These are phyloP conservation scores for Paramecium biaurelia DNA, from an alignment of 73 alveolate species.

Conservation along the genomic window DNA sequence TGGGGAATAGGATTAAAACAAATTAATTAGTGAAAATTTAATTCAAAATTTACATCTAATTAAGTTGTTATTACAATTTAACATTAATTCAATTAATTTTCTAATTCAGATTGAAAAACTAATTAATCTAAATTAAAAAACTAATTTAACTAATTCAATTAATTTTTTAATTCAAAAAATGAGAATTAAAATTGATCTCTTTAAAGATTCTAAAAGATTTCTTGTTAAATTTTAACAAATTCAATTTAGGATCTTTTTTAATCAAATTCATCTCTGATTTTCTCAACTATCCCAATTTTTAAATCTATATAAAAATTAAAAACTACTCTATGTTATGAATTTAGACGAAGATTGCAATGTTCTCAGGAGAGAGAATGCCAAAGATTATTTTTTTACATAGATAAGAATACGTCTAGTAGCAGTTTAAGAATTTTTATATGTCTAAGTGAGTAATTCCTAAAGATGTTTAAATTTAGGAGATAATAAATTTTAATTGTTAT, in stretches of 20 bases:
- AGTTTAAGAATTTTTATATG: not conserved
- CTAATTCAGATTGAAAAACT: constrained; percentile 62
- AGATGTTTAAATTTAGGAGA: not conserved
- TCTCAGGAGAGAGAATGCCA: not conserved
- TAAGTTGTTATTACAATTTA: not conserved
- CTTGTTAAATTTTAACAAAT: not conserved
- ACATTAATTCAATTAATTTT: constrained; percentile 64
- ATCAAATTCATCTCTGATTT: not conserved
- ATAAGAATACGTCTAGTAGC: not conserved
- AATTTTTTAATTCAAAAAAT: not conserved
- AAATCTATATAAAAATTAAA: not conserved
- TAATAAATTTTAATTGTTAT: not conserved
- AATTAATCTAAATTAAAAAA: constrained; percentile 53
- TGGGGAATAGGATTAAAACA: constrained; percentile 34
- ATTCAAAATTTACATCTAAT: not conserved
- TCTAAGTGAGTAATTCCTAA: not conserved
- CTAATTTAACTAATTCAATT: not conserved
- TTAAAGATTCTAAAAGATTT: not conserved
- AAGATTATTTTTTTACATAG: not conserved
- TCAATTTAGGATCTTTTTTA: not conserved
- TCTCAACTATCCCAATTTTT: not conserved
- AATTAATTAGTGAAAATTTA: not conserved
- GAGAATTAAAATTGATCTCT: not conserved
- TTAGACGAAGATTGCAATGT: not conserved
- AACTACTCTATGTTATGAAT: not conserved